A percentile compares a stretch with the other conserved stretches of the same genome.
These are phyloP conservation scores for Naganishia cerealis DNA, from an alignment of 1,284 basidiomycete species.

Conservation along the genomic window DNA sequence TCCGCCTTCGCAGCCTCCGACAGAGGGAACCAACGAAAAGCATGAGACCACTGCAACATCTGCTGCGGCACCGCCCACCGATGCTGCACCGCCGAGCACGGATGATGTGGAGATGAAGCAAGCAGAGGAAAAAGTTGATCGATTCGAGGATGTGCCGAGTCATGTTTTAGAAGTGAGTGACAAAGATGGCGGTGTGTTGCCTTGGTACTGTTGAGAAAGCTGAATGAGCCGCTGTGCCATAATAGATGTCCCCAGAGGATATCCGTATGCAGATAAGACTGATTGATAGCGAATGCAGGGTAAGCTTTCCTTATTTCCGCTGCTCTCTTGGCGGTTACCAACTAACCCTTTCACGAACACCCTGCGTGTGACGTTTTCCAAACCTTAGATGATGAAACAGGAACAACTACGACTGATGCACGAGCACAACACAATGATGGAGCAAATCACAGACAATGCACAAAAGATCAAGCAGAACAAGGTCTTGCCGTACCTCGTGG, in stretches of 20 bases:
- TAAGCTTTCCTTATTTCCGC: constrained; percentile 48
- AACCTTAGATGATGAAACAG: constrained; percentile 82
- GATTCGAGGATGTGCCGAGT: constrained; percentile 51
- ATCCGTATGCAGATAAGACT: constrained; percentile 80
- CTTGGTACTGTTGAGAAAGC: neutral
- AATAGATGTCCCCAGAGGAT: constrained; percentile 62
- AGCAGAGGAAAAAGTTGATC: constrained; percentile 45
- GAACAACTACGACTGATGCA: constrained; percentile 88
- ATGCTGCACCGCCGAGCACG: constrained; percentile 48
- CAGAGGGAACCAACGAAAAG: constrained; percentile 8
- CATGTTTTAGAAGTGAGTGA: constrained; percentile 46
- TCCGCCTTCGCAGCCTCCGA: constrained; percentile 23
- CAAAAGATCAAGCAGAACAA: constrained; percentile 99
- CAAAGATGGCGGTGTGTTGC: neutral
- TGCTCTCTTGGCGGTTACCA: neutral
- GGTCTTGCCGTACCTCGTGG: constrained; percentile 94
- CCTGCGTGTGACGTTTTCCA: neutral
- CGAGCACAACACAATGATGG: constrained; percentile 92
- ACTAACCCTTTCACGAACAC: neutral
- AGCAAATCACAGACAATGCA: constrained; percentile 96
- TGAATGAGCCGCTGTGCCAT: neutral
- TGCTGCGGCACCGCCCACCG: neutral
- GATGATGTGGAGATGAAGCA: constrained; percentile 41
- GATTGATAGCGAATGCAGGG: constrained; percentile 93
- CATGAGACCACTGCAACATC: neutral